Evolutionary conservation across 1,284 basidiomycete species (phyloP), one percentile per base, ranked within the genome.

Genomic region (Tetrapyrgos nigripes): DNA sequence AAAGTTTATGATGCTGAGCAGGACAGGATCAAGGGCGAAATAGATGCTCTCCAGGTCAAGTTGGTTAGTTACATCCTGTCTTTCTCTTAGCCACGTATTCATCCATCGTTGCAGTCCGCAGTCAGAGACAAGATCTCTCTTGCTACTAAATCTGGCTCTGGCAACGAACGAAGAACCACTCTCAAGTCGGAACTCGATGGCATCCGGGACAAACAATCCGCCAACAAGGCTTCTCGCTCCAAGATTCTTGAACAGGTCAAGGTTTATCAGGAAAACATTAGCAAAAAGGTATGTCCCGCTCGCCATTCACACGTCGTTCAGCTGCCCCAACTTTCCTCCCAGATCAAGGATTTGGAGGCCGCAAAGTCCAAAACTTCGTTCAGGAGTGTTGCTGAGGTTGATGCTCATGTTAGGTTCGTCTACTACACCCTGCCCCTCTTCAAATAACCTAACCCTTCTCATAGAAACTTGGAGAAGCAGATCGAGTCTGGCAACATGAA

Each of bases 401-500:
- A 99, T 68, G 82, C 85, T 46, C 91, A 91, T 61, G 91, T 98
- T 74, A 84, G 83, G 94, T 94, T 76, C 35, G 88, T 76, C 19
- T 63, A 50, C 24, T 45, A 31, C 44, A 54, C 53, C 24, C 5
- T 40, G 53, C 46, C 58, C 24, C 29, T 44, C 28, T 21, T 44
- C 24, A 10, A 27, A 33, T 27, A 29, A 50, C 35, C 43, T 53
- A 52, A 58, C 53, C 64, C 17, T 58, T 51, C 29, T 3, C 58
- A n/a, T 68, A 96, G 93, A 66, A 81, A 88, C 64, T 81, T 96
- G 68, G 93, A 96, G 62, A 90, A 84, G 68, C 92, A 96, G 72
- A 89, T 99, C 60, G 97, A 98, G 71, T 92, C 93, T 9, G 97
- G 97, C 23, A 87, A 73, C 63, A 84, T 99, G 85, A 98, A 96